Evolutionary conservation across 768 basidiomycete species (phyloP).

Genomic region (Cubamyces lactineus): DNA sequence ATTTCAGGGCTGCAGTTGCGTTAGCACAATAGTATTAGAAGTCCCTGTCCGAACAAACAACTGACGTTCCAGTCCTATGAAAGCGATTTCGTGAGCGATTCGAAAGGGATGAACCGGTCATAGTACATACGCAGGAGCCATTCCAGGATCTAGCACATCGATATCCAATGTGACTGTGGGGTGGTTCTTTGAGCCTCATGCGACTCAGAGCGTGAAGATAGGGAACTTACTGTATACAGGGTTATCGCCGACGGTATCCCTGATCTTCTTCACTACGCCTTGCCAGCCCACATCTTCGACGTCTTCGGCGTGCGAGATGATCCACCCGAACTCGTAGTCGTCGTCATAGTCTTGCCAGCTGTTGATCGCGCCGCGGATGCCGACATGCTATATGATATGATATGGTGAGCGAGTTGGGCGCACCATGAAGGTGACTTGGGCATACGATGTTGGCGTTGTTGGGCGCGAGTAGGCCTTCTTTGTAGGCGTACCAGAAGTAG

Average conservation of each 20-base stretch:
- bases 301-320: constrained; percentile 39
- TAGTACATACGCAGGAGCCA: constrained; percentile 26
- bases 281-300: constrained; percentile 38
- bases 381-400: constrained; percentile 31
- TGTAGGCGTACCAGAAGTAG: constrained; percentile 39
- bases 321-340: constrained; percentile 36
- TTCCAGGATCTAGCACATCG: constrained; percentile 27
- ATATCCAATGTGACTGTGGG: constrained; percentile 26
- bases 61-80: constrained; percentile 34
- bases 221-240: constrained; percentile 35
- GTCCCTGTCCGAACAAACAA: not conserved
- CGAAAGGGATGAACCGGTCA: not conserved
- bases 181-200: not conserved
- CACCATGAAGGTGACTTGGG: not conserved
- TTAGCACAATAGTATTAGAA: not conserved
- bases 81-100: not conserved
- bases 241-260: constrained; percentile 38
- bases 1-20: constrained; percentile 33
- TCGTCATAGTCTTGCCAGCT: constrained; percentile 36
- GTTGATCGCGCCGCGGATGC: constrained; percentile 34
- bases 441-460: constrained; percentile 38
- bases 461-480: constrained; percentile 38
- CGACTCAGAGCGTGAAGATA: not conserved
- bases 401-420: not conserved
- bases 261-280: constrained; percentile 38